Base-by-base conservation (phyloP, 2,329 filamentous ascomycete species). In the Epicoccum sorghinum region DNA sequence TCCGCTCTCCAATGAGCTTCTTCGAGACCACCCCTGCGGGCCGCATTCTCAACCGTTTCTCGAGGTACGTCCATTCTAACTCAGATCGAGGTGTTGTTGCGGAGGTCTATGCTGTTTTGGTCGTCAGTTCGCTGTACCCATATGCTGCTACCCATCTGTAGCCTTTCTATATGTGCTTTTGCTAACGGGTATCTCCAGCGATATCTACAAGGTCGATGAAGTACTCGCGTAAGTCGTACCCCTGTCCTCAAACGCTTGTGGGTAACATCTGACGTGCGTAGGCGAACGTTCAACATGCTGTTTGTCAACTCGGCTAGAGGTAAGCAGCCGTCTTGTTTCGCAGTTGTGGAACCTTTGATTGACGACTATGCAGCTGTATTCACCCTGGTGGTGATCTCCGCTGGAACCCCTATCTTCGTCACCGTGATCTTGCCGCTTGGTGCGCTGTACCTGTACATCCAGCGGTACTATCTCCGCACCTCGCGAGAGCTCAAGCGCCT, bases 1-100 rank as follows among this genome's bases (percentile, higher is more conserved):
- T 99, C 83, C 86, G 95, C 63, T 96, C 92, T 33, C 96, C 95
- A 49, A 99, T 99, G 95, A 95, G 87, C 66, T 99, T 99, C 78
- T 99, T 99, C 66, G 96, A 99, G 74, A 96, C 93, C 0, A 99
- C 95, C 1, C 95, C 95, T 3, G 89, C 93, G 59, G 95, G 95
- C n/a, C 87, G 96, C 52, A 97, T 99, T 67, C 81, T 99, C 55
- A 99, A 99, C 75, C 85, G 95, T 49, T 99, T 99, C 75, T 98
- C 93, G 13, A 96, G 89, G 88, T 90, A 75, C 60, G 85, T 78
- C 45, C 14, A 37, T n/a, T 52, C 14, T n/a, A 35, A 4, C 14
- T 18, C 23, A 37, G 25, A 37, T 13, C 27, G 32, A 29, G 6
- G 27, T 29, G 9, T 29, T 29, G 27, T 29, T 39, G 32, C 51